Percentiles rank a stretch among this genome's conserved stretches.
phyloP scores from a whole-genome alignment of 352 stramenopile genomes.

The Phytophthora tubulina region DNA sequence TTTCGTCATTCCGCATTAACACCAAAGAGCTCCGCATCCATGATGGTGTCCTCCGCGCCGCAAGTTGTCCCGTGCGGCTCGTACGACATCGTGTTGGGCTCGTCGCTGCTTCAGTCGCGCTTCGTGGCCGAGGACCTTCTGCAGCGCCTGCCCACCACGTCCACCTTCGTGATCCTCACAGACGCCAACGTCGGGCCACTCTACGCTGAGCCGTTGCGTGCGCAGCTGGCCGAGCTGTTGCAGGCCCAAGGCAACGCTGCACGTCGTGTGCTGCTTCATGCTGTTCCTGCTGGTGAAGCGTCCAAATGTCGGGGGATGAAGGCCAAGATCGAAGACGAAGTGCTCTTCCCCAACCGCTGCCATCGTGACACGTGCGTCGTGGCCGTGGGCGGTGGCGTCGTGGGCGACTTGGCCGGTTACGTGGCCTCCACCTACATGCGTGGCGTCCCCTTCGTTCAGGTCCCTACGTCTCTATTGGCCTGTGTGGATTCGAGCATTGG shows the following conservation, averaged over 20 bases:
- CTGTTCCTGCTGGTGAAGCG: constrained; percentile 71
- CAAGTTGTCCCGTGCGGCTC: constrained; percentile 77
- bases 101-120: constrained; percentile 64
- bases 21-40: too few relatives aligned
- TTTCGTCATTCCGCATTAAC: constrained; percentile 7
- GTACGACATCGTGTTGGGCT: constrained; percentile 86
- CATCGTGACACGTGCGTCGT: constrained; percentile 87
- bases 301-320: constrained; percentile 87
- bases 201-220: constrained; percentile 70
- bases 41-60: constrained; percentile 5
- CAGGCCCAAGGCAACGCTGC: constrained; percentile 30
- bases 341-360: constrained; percentile 85
- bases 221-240: constrained; percentile 57
- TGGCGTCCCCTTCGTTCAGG: constrained; percentile 88
- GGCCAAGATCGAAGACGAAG: constrained; percentile 80
- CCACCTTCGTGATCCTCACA: constrained; percentile 85
- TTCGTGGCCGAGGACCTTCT: constrained; percentile 77
- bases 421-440: constrained; percentile 98
- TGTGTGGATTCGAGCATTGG: constrained; percentile 99
- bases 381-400: constrained; percentile 96
- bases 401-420: constrained; percentile 98
- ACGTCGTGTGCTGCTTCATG: constrained; percentile 72
- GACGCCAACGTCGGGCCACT: constrained; percentile 82
- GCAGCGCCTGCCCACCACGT: constrained; percentile 56
- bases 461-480: constrained; percentile 98